Percentiles rank a stretch among this genome's conserved stretches.
Evolutionary conservation across 176 grass and related monocot genomes (phyloP).

Genomic region (Alopecurus myosuroides): DNA sequence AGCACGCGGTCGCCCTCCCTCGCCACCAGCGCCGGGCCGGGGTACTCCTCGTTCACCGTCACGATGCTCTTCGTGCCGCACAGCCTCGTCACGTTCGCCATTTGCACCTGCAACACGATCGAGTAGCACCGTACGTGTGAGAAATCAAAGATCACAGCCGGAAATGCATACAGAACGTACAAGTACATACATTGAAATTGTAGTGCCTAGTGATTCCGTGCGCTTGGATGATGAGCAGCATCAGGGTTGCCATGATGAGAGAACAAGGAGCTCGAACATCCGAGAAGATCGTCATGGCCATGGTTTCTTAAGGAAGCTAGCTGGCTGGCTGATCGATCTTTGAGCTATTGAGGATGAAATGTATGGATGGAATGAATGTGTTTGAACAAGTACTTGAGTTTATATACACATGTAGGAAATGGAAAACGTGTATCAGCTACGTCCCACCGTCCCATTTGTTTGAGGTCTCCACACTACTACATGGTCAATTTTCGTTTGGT

Average conservation of each 20-base stretch:
- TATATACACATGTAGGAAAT: neutral
- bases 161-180: neutral
- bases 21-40: slow-evolving; percentile 46
- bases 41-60: slow-evolving; percentile 58
- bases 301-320: neutral
- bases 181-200: neutral
- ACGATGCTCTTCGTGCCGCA: slow-evolving; percentile 53
- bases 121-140: neutral
- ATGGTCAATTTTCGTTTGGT: slow-evolving; percentile 17
- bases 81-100: slow-evolving; percentile 21
- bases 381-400: neutral
- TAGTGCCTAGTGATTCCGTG: slow-evolving; percentile 8
- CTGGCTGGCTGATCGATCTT: neutral
- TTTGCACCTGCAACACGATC: neutral
- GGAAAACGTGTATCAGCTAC: neutral
- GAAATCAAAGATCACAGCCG: neutral
- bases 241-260: neutral
- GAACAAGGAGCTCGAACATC: neutral
- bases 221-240: neutral
- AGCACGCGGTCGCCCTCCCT: slow-evolving; percentile 42
- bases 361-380: neutral
- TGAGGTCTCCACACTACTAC: neutral
- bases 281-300: neutral
- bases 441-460: neutral
- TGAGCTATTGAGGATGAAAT: neutral